These are phyloP conservation scores for Blastosporella zonata DNA, from an alignment of 1,284 basidiomycete species.

Conservation along the genomic window DNA sequence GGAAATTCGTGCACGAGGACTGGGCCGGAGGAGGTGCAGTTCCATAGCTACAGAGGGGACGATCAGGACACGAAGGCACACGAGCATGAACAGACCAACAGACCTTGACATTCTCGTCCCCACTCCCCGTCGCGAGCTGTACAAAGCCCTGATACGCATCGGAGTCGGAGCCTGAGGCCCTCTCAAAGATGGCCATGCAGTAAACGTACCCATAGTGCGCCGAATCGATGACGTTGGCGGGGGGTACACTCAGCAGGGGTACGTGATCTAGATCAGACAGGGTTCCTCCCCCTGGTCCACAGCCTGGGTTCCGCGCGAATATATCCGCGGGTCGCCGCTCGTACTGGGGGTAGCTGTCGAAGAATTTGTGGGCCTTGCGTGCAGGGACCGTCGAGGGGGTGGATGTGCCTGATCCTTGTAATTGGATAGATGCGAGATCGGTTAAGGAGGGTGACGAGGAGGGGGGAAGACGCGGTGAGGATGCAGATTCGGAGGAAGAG, in stretches of 20 bases:
- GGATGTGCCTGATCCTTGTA: constrained; percentile 38
- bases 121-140: constrained; percentile 80
- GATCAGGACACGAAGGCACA: constrained; percentile 1
- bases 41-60: constrained; percentile 61
- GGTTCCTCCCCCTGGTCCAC: constrained; percentile 23
- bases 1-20: constrained; percentile 59
- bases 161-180: constrained; percentile 11
- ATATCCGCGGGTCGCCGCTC: constrained; percentile 63
- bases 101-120: constrained; percentile 87
- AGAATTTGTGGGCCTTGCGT: constrained; percentile 73
- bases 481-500: constrained; percentile 15
- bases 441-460: constrained; percentile 19
- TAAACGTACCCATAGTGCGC: constrained; percentile 96
- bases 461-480: constrained; percentile 18
- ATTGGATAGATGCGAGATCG: constrained; percentile 14
- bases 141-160: constrained; percentile 35
- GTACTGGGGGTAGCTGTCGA: constrained; percentile 75
- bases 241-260: constrained; percentile 43
- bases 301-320: constrained; percentile 48
- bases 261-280: constrained; percentile 26
- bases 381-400: constrained; percentile 42
- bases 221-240: constrained; percentile 73
- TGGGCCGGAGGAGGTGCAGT: constrained; percentile 47
- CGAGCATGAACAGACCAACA: constrained; percentile 12
- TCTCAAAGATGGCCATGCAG: constrained; percentile 66